Base-by-base conservation (phyloP, 2,329 filamentous ascomycete genomes). In the Trichophyton schoenleinii region DNA sequence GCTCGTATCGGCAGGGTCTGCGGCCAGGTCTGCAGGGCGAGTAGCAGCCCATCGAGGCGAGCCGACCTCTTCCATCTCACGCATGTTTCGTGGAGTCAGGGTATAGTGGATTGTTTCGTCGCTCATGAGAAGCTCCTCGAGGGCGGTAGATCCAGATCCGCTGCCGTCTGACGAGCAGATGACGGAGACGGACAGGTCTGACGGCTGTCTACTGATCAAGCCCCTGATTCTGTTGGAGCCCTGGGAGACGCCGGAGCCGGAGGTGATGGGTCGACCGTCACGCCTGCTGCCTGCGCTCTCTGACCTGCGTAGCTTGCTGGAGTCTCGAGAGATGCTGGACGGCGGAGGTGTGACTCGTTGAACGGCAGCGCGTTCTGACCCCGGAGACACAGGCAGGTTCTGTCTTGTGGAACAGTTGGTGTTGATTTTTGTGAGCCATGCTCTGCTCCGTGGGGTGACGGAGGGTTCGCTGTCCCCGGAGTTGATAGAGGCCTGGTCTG, bases 91-190 rank as follows among this genome's bases (percentile, higher is more conserved):
- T 0, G 89, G 88, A 0, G 89, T 94, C 31, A 92, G 78, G 1
- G 89, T 92, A 71, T 87, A 92, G 67, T 89, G 88, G 49, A 92
- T 85, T 1, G 89, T 92, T 70, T 91, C 84, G 67, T 90, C 87
- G 71, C 88, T 91, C 61, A 88, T 84, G 64, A 94, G 91, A 58
- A 92, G 78, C 67, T 91, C 82, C 69, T 94, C 89, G 68, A 94
- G 87, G 67, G 87, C 83, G 8, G 83, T 81, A 57, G 86, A 82
- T 62, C 86, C 82, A 53, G 83, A 82, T 5, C 68, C 68, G 38
- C 18, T 49, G 9, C 34, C 36, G 28, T 60, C 48, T 15, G 28
- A 34, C 28, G 59, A 57, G 3, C 53, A 31, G 18, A 31, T 38
- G 13, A 42, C 46, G 15, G 42, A 34, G 11, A 22, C 28, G 3